Evolutionary conservation across 176 grass and related monocot genomes (phyloP), one percentile per base, ranked within the genome.

Genomic region (Rhipidocladum racemiflorum): DNA sequence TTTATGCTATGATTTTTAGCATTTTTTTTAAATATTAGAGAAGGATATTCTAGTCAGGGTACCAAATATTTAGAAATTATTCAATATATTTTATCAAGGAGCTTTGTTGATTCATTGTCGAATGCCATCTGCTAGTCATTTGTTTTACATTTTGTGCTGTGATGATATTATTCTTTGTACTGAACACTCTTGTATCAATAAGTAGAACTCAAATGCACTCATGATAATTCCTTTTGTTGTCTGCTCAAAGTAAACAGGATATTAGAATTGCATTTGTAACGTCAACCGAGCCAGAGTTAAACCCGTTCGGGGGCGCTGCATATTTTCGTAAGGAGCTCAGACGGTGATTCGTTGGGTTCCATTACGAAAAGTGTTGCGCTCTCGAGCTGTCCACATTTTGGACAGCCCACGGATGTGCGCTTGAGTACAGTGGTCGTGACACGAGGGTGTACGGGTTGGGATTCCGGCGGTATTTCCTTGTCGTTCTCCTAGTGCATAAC

Each of bases 161-260:
- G 40, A 45, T 49, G 60, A 78, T 69, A 29, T 32, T 60, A 15
- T 54, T 54, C 18, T 43, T 68, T 21, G 35, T 43, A 21, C 51
- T 68, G 36, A 42, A 11, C 36, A 13, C 5, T 68, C 65, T 68
- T 68, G 39, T 39, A 21, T 68, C 65, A 43, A 68, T 42, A 68
- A 38, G 38, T 68, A 24, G 21, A 43, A 42, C 65, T n/a, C 65
- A 42, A 39, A n/a, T 68, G 39, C 65, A 42, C 36, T 44, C 25
- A 11, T 60, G 28, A 80, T 68, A 48, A 81, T 59, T 79, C 56
- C 48, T 76, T 88, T 28, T 73, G 42, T 63, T 48, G 39, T 54
- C 65, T 53, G 46, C 32, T 62, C 43, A 65, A 79, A 56, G 60
- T 74, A 82, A 83, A 83, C 27, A 53, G 76, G 64, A 66, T 28